Evolutionary conservation across 345 rosid genomes (phyloP), one percentile per base, ranked within the genome.

Genomic region (Citrus medica): DNA sequence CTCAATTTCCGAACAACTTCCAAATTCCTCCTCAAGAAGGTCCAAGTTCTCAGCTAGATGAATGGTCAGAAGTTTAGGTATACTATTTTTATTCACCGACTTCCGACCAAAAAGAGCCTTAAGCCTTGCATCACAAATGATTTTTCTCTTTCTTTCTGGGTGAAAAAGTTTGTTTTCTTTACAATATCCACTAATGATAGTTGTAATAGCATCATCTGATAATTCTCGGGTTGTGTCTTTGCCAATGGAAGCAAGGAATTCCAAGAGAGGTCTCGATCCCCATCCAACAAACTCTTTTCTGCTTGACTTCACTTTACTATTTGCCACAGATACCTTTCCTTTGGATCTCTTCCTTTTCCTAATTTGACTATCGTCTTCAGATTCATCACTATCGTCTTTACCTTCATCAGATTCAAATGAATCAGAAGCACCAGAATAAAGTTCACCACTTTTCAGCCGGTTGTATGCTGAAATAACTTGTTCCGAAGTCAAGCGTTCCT

Each of bases 41-140:
- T 79, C 82, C 58, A 69, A 51, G 42, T 75, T 85, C 55, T 87
- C 87, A 24, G 81, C 68, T 78, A 90, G 83, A 81, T 89, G 90
- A 48, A 66, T 24, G 14, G 78, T 76, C 78, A 89, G 74, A 46
- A 77, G 86, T 61, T 74, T 81, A 71, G 71, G 24, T 19, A 90
- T 73, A 19, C 67, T 74, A 38, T 87, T 84, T 75, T 62, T 87
- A 33, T 65, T 71, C 55, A 86, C 69, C 2, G 77, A 81, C 59
- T 89, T 86, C 86, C 84, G 87, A 38, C 87, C 77, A 2, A 90
- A 77, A 74, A 90, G 83, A 60, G 82, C 42, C 48, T 79, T 73
- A 13, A 90, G 81, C 69, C 65, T 81, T 70, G 79, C 78, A 87
- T 90, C 91, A 71, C 90, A 89, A 6, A 80, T 22, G 69, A 89